These are phyloP conservation scores for Emydomyces testavorans DNA, from an alignment of 2,329 filamentous ascomycete genomes.

Conservation along the genomic window DNA sequence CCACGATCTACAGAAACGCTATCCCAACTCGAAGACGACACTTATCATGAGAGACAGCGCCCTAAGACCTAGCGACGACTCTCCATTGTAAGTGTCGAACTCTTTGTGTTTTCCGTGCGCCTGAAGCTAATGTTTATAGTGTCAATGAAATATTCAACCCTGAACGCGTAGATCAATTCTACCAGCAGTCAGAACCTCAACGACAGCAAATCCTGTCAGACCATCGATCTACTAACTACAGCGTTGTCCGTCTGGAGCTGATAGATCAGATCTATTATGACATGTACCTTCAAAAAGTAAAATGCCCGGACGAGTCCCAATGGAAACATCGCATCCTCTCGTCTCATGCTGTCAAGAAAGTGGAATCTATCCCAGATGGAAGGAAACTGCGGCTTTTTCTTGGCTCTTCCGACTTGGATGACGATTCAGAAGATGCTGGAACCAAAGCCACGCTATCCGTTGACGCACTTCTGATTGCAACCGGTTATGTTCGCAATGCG, in stretches of 20 bases:
- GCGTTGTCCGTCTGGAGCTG: slow-evolving; percentile 79
- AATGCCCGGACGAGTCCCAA: slow-evolving; percentile 53
- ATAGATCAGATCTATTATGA: slow-evolving; percentile 79
- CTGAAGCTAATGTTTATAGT: too few species aligned
- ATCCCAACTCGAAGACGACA: slow-evolving; percentile 66
- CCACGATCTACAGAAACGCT: slow-evolving; percentile 69
- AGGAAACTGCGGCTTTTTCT: slow-evolving; percentile 49
- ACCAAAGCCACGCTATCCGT: slow-evolving; percentile 46
- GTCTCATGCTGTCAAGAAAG: slow-evolving; percentile 52
- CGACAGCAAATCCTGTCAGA: slow-evolving; percentile 47
- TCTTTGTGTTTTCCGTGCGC: too few species aligned
- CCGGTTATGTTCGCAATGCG: slow-evolving; percentile 67
- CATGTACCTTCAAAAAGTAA: slow-evolving; percentile 74
- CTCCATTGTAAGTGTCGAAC: slow-evolving; percentile 82
- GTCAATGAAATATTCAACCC: slow-evolving; percentile 97
- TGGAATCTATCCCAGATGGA: slow-evolving; percentile 44
- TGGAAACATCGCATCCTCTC: slow-evolving; percentile 77
- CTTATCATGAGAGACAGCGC: slow-evolving; percentile 75
- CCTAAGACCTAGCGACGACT: slow-evolving; percentile 83
- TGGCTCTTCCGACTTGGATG: slow-evolving; percentile 27
- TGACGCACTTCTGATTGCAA: slow-evolving; percentile 74
- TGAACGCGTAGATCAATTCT: slow-evolving; percentile 66
- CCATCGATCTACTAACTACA: slow-evolving; percentile 83
- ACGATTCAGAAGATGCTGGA: slow-evolving; percentile 36
- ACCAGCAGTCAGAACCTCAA: slow-evolving; percentile 50